These are phyloP conservation scores for Chytriomyces sp. DNA, from an alignment of 192 early-diverging fungal species.

Conservation along the genomic window DNA sequence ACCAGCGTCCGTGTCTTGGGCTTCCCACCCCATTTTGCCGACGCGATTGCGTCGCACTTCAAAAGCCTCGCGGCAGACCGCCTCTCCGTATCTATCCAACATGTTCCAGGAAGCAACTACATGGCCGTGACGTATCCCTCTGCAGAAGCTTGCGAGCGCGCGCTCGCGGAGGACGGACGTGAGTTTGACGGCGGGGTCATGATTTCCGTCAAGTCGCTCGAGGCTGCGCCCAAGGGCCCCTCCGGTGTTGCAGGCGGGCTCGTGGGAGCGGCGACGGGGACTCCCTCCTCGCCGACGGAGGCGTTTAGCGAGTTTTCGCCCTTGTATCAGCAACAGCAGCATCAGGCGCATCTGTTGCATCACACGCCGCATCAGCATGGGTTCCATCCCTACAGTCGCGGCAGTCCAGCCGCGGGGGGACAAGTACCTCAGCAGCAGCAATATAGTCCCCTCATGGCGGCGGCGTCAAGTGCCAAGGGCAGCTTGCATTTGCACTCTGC, in stretches of 20 bases:
- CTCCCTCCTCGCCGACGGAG: neutral
- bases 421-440: too few relatives aligned
- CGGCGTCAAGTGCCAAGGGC: too few relatives aligned
- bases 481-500: too few relatives aligned
- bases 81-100: neutral
- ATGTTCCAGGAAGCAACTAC: conserved; percentile 3
- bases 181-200: conserved; percentile 1
- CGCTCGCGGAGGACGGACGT: neutral
- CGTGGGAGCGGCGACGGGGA: neutral
- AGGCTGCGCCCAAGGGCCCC: neutral
- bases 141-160: neutral
- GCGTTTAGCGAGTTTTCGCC: neutral
- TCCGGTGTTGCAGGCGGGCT: neutral
- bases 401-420: too few relatives aligned
- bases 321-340: neutral
- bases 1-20: conserved; percentile 17
- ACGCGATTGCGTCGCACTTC: neutral
- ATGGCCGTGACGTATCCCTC: conserved; percentile 15
- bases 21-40: conserved; percentile 6
- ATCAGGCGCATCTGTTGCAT: too few relatives aligned
- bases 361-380: too few relatives aligned
- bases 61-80: neutral
- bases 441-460: too few relatives aligned
- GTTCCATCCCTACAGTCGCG: conserved; percentile 26
- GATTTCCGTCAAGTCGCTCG: conserved; percentile 3